These are phyloP conservation scores for Dendrobium officinale DNA, from an alignment of 106 monocot species.

Conservation along the genomic window DNA sequence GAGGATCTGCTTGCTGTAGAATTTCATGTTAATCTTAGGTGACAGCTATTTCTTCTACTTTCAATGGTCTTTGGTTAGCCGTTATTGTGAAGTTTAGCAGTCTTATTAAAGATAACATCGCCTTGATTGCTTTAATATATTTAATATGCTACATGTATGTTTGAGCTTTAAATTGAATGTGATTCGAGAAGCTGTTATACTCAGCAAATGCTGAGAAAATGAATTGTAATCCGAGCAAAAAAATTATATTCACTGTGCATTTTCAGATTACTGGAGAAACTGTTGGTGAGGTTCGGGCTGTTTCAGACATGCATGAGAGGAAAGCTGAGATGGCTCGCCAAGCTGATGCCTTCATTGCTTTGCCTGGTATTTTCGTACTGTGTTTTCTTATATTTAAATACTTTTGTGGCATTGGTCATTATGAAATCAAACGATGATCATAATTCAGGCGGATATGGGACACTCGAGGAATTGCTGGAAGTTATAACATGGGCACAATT, in stretches of 20 bases:
- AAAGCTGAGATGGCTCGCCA: conserved; percentile 75
- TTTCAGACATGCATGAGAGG: conserved; percentile 75
- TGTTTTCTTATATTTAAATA: background rate
- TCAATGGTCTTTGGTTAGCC: too few species aligned
- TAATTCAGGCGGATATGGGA: conserved; percentile 63
- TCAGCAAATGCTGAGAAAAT: too few species aligned
- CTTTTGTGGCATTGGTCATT: background rate
- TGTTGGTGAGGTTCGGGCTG: conserved; percentile 57
- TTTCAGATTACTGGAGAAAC: conserved; percentile 51
- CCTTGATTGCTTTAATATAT: too few species aligned
- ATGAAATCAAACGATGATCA: background rate
- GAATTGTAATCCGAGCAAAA: too few species aligned
- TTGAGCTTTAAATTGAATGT: too few species aligned
- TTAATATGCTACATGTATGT: too few species aligned
- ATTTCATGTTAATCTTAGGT: too few species aligned
- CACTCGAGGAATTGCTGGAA: conserved; percentile 65
- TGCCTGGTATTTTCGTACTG: conserved; percentile 44
- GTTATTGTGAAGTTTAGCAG: too few species aligned
- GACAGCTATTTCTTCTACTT: too few species aligned
- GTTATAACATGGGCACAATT: conserved; percentile 71
- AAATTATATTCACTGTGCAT: background rate
- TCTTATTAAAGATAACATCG: too few species aligned
- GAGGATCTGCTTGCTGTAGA: too few species aligned
- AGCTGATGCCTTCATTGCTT: conserved; percentile 85
- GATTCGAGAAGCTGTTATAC: too few species aligned